Base-by-base conservation (phyloP, 2,329 filamentous ascomycete genomes). In the Botryotinia narcissicola region DNA sequence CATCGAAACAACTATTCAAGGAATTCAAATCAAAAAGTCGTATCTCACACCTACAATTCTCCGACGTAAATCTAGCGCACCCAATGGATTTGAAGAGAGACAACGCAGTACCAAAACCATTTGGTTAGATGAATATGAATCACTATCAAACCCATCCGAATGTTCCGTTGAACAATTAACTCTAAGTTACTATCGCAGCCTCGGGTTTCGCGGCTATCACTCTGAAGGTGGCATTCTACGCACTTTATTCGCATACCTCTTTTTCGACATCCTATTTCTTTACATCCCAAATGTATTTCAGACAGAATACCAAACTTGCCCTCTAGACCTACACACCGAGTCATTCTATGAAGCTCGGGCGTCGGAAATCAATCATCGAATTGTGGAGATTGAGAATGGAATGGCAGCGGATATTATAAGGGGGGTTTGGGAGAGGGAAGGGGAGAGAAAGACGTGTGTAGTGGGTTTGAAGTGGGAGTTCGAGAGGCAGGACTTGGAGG, bases 251-350 rank as follows among this genome's bases (percentile, higher is more conserved):
- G 92, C 91, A 22, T 95, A 96, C 80, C 88, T 99, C 29, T 97
- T 98, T 84, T 96, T 91, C 84, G 95, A 99, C 82, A 89, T 98
- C 37, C 85, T 99, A 10, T 98, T 98, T 83, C 86, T 94, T 40
- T 97, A 97, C 82, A 89, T 98, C 8, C 95, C 96, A 40, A 97
- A 98, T 78, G 95, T 99, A 72, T 99, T 99, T 82, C 95, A 98
- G 81, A 99, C 96, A 9, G 89, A 92, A 1, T 99, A 93, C 81
- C 96, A 99, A 82, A 97, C 94, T 0, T 97, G 94, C 79, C 96
- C 96, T 1, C 84, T 99, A 5, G 96, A 99, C 81, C 85, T 99
- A 9, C 92, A 97, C 80, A 97, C 95, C 0, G 96, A 99, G 81
- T 91, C 92, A 4, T 99, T 99, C 84, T 98, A 93, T 80, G 89